Evolutionary conservation across 768 basidiomycete genomes (phyloP).

Genomic region (Serendipita vermifera): DNA sequence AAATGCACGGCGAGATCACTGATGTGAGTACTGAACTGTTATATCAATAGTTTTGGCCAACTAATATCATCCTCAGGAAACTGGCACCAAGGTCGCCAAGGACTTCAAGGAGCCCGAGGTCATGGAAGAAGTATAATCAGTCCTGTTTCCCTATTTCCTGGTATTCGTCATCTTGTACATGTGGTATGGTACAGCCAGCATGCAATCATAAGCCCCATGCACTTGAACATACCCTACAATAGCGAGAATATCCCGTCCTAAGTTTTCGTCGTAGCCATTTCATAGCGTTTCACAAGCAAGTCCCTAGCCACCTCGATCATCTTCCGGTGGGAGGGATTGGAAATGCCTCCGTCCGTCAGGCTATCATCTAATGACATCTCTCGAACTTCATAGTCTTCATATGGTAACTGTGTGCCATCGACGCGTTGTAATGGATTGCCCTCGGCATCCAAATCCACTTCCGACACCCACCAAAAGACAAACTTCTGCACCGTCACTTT

Average conservation of each 20-base stretch:
- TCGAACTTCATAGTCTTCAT: not conserved
- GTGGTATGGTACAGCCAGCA: conserved; percentile 1
- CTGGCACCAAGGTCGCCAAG: conserved; percentile 83
- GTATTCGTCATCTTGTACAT: not conserved
- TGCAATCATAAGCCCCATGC: conserved; percentile 5
- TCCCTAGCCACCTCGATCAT: not conserved
- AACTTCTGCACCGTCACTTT: not conserved
- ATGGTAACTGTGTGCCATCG: not conserved
- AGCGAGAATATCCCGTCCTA: too few species aligned
- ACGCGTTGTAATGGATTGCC: not conserved
- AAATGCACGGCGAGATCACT: conserved; percentile 90
- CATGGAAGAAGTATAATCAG: conserved; percentile 69
- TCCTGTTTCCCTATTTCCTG: not conserved
- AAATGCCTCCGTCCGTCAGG: not conserved
- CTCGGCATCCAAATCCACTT: not conserved
- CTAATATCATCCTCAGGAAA: conserved; percentile 46
- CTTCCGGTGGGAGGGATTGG: not conserved
- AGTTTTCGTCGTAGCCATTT: not conserved
- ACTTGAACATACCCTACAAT: too few species aligned
- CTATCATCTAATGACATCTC: not conserved
- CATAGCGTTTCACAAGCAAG: not conserved
- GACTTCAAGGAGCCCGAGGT: conserved; percentile 98
- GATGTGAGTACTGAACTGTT: conserved; percentile 47
- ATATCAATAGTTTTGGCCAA: not conserved
- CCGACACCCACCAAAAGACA: conserved; percentile 4